A percentile compares a stretch with the other conserved stretches of the same genome.
Evolutionary conservation across 805 yeast species (phyloP).

Genomic region (Candida easanensis): DNA sequence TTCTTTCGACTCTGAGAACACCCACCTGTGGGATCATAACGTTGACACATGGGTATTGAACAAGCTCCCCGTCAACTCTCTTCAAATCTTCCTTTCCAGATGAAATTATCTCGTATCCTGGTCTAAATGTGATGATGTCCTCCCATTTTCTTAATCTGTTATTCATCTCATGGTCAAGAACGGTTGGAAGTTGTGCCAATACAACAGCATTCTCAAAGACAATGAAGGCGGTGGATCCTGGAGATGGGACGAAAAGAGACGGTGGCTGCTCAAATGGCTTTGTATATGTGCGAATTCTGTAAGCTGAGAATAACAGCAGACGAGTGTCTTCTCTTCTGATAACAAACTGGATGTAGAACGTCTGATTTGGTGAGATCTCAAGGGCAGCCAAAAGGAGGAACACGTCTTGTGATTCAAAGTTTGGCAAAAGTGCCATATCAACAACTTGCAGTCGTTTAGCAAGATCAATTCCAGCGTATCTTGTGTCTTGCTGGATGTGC

Average conservation of each 20-base stretch:
- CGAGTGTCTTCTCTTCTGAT: conserved; percentile 49
- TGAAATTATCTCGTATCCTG: conserved; percentile 54
- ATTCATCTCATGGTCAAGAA: conserved; percentile 31
- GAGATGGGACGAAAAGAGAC: conserved; percentile 52
- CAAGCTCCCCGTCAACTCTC: conserved; percentile 21
- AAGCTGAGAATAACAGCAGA: conserved; percentile 58
- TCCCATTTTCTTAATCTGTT: conserved; percentile 66
- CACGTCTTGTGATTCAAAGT: conserved; percentile 34
- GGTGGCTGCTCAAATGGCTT: conserved; percentile 38
- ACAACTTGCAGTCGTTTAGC: conserved; percentile 47
- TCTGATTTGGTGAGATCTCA: conserved; percentile 26
- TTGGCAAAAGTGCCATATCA: conserved; percentile 54
- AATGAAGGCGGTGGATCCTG: conserved; percentile 59
- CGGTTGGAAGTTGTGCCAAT: conserved; percentile 55
- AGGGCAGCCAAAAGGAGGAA: conserved; percentile 47
- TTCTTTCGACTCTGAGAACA: conserved; percentile 55
- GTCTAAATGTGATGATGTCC: conserved; percentile 62
- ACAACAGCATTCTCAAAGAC: conserved; percentile 59
- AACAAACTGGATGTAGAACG: conserved; percentile 50
- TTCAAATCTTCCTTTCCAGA: conserved; percentile 47
- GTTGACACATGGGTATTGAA: conserved; percentile 43
- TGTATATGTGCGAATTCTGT: conserved; percentile 53
- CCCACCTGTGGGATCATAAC: conserved; percentile 56
- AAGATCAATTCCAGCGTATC: conserved; percentile 44
- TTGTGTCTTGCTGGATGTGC: conserved; percentile 34